Base-by-base conservation (phyloP, 352 stramenopile genomes). In the Phytophthora kernoviae region DNA sequence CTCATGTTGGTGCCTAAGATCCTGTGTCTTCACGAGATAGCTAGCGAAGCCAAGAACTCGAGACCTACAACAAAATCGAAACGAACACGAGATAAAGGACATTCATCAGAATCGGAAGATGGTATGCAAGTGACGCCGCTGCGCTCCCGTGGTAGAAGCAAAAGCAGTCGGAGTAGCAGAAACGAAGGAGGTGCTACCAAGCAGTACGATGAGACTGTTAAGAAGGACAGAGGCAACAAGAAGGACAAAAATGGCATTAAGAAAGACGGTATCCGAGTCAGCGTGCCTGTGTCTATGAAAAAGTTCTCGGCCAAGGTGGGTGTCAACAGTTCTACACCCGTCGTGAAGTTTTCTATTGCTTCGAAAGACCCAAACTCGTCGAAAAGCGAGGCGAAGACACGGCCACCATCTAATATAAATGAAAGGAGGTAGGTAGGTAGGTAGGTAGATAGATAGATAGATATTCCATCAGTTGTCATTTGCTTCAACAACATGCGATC, bases 1-100 rank as follows among this genome's bases (percentile, higher is more conserved):
- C 46, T 81, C 37, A 81, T 81, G 72, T 36, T 78, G 4, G 43
- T 78, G 1, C 72, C 72, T 7, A 79, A 77, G 24, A 50, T 78
- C 12, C 6, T 73, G 3, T 48, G 64, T 11, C 58, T 78, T 12
- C 54, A 68, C 14, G 67, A 68, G 2, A n/a, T 60, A 10, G 36
- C 30, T 14, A 70, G 44, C 21, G 46, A 64, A 6, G 33, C n/a
- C 20, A 39, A 34, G 4, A 57, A 14, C 33, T 8, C 52, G 0
- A 50, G 32, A 18, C 24, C 43, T 42, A 63, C 46, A 48, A 53
- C 26, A 12, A 44, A 22, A 27, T 43, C 49, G n/a, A 40, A 39
- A 2, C 15, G 27, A 14, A 61, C 2, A 6, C 18, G 12, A 52
- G 5, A 58, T n/a, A 54, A 30, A 30, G 24, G 24, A 6, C 24